Evolutionary conservation across 2,329 filamentous ascomycete species (phyloP).

Genomic region (Ophiostoma tasmaniense): DNA sequence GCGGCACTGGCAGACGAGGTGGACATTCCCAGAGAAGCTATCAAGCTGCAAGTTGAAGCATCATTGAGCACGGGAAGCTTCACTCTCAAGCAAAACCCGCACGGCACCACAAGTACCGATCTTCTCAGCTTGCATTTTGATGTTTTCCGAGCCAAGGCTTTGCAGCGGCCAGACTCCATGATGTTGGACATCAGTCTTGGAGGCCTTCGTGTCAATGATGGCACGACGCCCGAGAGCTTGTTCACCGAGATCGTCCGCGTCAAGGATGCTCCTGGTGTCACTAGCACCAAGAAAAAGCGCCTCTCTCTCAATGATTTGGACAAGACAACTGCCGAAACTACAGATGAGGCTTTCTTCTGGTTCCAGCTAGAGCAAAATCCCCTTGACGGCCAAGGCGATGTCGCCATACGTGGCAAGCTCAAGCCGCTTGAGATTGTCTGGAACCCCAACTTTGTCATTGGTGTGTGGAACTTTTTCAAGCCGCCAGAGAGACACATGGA

Average conservation of each 20-base stretch:
- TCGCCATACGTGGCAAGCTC: constrained; percentile 80
- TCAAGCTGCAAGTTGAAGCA: constrained; percentile 88
- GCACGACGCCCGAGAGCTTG: constrained; percentile 81
- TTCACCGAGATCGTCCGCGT: constrained; percentile 94
- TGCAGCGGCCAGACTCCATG: constrained; percentile 86
- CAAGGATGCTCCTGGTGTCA: constrained; percentile 62
- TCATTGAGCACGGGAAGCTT: constrained; percentile 95
- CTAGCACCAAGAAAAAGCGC: constrained; percentile 33
- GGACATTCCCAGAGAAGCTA: constrained; percentile 79
- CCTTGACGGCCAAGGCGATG: constrained; percentile 82
- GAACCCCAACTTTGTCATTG: constrained; percentile 88
- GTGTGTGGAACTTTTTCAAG: constrained; percentile 89
- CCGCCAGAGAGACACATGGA: constrained; percentile 97
- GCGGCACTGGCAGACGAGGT: constrained; percentile 78
- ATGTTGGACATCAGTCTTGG: constrained; percentile 83
- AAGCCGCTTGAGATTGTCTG: constrained; percentile 96
- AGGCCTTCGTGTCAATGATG: constrained; percentile 88
- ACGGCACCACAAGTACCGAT: constrained; percentile 61
- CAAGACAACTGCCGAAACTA: constrained; percentile 28
- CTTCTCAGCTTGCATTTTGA: constrained; percentile 91
- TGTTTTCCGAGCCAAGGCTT: constrained; percentile 79
- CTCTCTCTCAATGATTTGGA: constrained; percentile 49
- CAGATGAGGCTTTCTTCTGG: constrained; percentile 75
- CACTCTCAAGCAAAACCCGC: constrained; percentile 77
- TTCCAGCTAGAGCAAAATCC: constrained; percentile 92